These are phyloP conservation scores for Spinellus fusiger DNA, from an alignment of 192 early-diverging fungal species.

Conservation along the genomic window DNA sequence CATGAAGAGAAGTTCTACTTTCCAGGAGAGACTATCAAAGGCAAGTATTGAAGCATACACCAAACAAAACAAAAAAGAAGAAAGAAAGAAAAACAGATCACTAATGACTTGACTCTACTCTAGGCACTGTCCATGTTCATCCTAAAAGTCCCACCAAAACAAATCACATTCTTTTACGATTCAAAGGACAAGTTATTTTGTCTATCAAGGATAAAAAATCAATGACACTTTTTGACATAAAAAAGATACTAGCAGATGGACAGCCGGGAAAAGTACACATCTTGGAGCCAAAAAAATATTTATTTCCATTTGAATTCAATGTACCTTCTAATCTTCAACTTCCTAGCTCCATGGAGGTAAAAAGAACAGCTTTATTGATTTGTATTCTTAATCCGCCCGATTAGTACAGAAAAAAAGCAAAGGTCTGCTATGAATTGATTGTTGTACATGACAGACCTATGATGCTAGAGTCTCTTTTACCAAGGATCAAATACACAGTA, in stretches of 20 bases:
- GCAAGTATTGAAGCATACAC: too few relatives aligned
- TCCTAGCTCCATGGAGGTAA: conserved; percentile 34
- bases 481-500: conserved; percentile 16
- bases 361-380: not conserved
- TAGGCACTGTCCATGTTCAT: conserved; percentile 26
- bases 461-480: conserved; percentile 17
- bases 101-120: not conserved
- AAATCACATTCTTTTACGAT: conserved; percentile 26
- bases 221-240: conserved; percentile 20
- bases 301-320: conserved; percentile 30
- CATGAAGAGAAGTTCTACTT: conserved; percentile 36
- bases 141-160: conserved; percentile 21
- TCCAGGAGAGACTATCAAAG: conserved; percentile 32
- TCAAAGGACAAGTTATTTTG: conserved; percentile 23
- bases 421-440: conserved; percentile 23
- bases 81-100: not conserved
- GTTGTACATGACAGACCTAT: conserved; percentile 20
- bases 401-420: conserved; percentile 25
- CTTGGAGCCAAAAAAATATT: conserved; percentile 23
- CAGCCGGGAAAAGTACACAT: conserved; percentile 1
- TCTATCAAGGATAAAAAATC: conserved; percentile 26
- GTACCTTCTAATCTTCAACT: conserved; percentile 25
- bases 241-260: not conserved
- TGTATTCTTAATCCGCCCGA: not conserved
- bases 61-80: too few relatives aligned